Evolutionary conservation across 176 grass and related monocot genomes (phyloP), one percentile per base, ranked within the genome.

Genomic region (Phoenix roebelenii): DNA sequence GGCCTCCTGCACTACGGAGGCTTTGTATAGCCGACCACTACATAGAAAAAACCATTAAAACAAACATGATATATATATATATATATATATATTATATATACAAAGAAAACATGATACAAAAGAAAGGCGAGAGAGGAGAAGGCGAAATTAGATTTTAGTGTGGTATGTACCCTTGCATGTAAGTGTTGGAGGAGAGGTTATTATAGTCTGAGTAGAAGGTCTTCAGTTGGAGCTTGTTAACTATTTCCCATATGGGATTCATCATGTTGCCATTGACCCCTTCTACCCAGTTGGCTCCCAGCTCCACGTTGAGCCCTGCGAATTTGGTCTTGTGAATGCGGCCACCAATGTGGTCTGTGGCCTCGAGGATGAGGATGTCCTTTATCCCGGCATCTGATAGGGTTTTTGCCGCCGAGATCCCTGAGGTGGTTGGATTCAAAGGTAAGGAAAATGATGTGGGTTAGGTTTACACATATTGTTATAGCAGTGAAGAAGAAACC

Each of bases 251-350:
- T 18, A 92, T 87, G 39, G 88, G 83, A 56, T 92, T 92, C 49
- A 83, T 14, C 60, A 69, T 17, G 18, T 15, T 5, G 22, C 80
- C 77, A 29, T 75, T 58, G 17, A 92, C 74, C 3, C 88, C 88
- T 67, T 93, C 88, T 49, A 90, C 72, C 87, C 87, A 92, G 53
- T 86, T 92, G 7, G 79, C 88, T 0, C 88, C 83, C 15, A 78
- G 51, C 79, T 92, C 88, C 10, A 92, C 57, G 71, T 81, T 81
- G 5, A 84, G 0, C 0, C 76, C 88, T 0, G 69, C 76, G 25
- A 92, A 83, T 14, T 83, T 69, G 3, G 50, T 61, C 60, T 83
- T 82, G 65, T 74, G 83, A 16, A 92, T 84, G 19, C 83, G 73
- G 3, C 88, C 88, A 3, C 88, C 88, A 1, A 92, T 57, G 49